Evolutionary conservation across 139 green algal species (phyloP).

Genomic region (Astrephomene gubernaculifera): DNA sequence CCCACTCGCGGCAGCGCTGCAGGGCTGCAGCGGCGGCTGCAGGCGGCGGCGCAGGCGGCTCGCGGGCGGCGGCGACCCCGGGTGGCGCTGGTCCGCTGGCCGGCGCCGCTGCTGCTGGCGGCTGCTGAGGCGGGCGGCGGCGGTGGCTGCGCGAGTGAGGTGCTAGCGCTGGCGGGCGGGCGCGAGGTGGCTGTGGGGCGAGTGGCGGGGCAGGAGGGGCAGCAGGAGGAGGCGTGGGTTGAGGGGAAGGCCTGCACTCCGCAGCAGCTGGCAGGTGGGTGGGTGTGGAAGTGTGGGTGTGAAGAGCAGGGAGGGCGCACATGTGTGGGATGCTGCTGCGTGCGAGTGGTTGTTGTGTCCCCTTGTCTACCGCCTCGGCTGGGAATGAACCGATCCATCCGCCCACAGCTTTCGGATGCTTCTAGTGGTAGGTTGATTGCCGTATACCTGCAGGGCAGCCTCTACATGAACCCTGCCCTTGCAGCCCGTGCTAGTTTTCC

Average conservation of each 20-base stretch:
- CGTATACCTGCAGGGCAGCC: too few relatives aligned
- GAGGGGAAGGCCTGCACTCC: slow-evolving; percentile 24
- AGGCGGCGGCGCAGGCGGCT: slow-evolving; percentile 28
- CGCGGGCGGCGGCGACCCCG: slow-evolving; percentile 47
- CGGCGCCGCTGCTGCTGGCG: slow-evolving; percentile 64
- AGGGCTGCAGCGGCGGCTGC: slow-evolving; percentile 45
- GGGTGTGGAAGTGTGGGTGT: background rate
- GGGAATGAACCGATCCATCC: too few relatives aligned
- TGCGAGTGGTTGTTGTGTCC: too few relatives aligned
- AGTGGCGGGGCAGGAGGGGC: too few relatives aligned
- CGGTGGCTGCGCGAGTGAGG: slow-evolving; percentile 73
- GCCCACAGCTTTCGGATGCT: too few relatives aligned
- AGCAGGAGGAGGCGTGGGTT: slow-evolving; percentile 44
- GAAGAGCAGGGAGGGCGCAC: too few relatives aligned
- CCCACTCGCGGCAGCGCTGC: background rate
- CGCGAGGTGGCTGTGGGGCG: slow-evolving; percentile 57
- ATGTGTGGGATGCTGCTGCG: too few relatives aligned
- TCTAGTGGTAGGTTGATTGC: too few relatives aligned
- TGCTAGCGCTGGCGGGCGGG: slow-evolving; percentile 66
- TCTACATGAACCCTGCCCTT: too few relatives aligned
- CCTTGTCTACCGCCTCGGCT: too few relatives aligned
- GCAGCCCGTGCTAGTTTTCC: too few relatives aligned
- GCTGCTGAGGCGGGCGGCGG: too few relatives aligned
- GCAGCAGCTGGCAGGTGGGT: slow-evolving; percentile 45
- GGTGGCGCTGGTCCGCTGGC: slow-evolving; percentile 74